Evolutionary conservation across 164 flowering plant species (phyloP).

Genomic region (Houttuynia cordata): DNA sequence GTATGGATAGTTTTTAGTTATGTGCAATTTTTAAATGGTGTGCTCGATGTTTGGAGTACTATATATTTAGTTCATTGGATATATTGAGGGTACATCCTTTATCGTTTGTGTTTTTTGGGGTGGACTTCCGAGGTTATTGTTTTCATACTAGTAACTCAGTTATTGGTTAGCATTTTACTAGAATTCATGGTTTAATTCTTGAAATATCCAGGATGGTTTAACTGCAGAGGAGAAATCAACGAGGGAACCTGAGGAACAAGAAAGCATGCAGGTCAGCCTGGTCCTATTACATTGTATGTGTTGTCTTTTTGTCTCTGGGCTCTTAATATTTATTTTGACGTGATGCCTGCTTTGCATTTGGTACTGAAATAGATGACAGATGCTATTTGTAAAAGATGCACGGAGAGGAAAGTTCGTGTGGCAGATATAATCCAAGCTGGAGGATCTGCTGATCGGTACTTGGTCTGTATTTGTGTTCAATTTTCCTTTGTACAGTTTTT

Average conservation of each 20-base stretch:
- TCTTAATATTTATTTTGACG: neutral
- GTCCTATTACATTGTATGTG: neutral
- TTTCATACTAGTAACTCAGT: too few relatives aligned
- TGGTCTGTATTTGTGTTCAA: constrained; percentile 29
- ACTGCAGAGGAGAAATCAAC: constrained; percentile 63
- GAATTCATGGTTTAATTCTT: neutral
- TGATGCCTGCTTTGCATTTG: neutral
- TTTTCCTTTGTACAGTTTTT: too few relatives aligned
- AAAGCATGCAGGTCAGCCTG: constrained; percentile 58
- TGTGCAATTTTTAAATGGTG: too few relatives aligned
- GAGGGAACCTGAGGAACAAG: constrained; percentile 71
- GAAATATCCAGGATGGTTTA: constrained; percentile 58
- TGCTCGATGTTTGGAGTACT: too few relatives aligned
- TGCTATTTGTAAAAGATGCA: constrained; percentile 82
- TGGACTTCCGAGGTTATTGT: too few relatives aligned
- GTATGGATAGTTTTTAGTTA: too few relatives aligned
- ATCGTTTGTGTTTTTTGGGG: too few relatives aligned
- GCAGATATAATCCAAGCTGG: constrained; percentile 74
- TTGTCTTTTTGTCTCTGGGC: neutral
- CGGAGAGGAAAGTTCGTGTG: constrained; percentile 64
- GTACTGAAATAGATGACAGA: constrained; percentile 69
- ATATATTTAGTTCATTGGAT: too few relatives aligned
- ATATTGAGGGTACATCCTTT: too few relatives aligned
- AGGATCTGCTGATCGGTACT: constrained; percentile 74
- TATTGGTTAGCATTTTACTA: too few relatives aligned